Evolutionary conservation across 768 basidiomycete species (phyloP).

Genomic region (Gyrodon lividus): DNA sequence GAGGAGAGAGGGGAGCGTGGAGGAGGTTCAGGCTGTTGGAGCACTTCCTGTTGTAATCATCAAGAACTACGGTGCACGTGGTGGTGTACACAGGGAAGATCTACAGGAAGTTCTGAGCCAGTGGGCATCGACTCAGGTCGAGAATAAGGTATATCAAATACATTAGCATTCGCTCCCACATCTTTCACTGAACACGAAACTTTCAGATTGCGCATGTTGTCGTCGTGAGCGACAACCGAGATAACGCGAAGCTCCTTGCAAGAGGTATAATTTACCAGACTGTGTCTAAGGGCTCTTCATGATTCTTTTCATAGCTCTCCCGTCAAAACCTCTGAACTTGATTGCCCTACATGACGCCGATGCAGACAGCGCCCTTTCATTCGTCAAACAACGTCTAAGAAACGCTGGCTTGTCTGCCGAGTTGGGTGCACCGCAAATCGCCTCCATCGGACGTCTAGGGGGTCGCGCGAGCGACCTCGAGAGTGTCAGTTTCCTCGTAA

Average conservation of each 20-base stretch:
- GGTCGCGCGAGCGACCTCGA: conserved; percentile 91
- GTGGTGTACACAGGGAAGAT: conserved; percentile 61
- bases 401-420: conserved; percentile 52
- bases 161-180: neutral
- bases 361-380: conserved; percentile 69
- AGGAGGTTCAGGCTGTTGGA: conserved; percentile 51
- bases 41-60: conserved; percentile 86
- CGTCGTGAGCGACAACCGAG: conserved; percentile 86
- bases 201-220: conserved; percentile 86
- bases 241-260: conserved; percentile 80
- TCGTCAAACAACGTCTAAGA: conserved; percentile 75
- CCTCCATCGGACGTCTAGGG: conserved; percentile 73
- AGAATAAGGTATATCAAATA: conserved; percentile 60
- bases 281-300: neutral
- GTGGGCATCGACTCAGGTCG: conserved; percentile 82
- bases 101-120: conserved; percentile 71
- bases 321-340: conserved; percentile 76
- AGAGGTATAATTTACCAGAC: conserved; percentile 49
- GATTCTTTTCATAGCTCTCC: conserved; percentile 54
- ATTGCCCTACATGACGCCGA: conserved; percentile 88
- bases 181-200: neutral
- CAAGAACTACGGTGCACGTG: conserved; percentile 67
- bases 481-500: conserved; percentile 48
- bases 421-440: conserved; percentile 54
- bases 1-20: conserved; percentile 32